Evolutionary conservation across 345 rosid genomes (phyloP).

Genomic region (Pistacia integerrima): DNA sequence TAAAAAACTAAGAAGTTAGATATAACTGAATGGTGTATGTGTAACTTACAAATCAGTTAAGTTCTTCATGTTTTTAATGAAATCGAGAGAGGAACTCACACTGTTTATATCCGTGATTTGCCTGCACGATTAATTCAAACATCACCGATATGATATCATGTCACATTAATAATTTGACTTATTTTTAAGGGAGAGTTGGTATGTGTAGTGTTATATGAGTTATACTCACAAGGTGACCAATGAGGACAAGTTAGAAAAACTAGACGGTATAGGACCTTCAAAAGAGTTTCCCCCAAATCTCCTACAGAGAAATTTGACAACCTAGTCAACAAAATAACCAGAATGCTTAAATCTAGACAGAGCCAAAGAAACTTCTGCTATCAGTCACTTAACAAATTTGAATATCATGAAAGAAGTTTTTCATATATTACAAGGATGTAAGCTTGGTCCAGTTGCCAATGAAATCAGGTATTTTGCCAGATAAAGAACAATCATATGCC

Average conservation of each 20-base stretch:
- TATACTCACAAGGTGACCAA: constrained; percentile 40
- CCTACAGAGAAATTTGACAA: constrained; percentile 36
- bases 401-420: not conserved
- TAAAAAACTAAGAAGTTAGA: no score
- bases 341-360: not conserved
- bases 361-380: not conserved
- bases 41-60: constrained; percentile 45
- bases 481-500: constrained; percentile 37
- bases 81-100: constrained; percentile 46
- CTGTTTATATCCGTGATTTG: constrained; percentile 37
- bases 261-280: constrained; percentile 47
- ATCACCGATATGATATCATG: not conserved
- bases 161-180: no score
- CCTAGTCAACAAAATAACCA: not conserved
- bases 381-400: not conserved
- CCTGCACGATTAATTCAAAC: constrained; percentile 24
- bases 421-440: constrained; percentile 20
- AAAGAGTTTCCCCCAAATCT: constrained; percentile 53
- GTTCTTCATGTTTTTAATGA: constrained; percentile 37
- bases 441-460: constrained; percentile 40
- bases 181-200: no score
- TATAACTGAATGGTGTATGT: not conserved
- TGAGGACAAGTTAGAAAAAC: constrained; percentile 33
- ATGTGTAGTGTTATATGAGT: not conserved
- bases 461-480: constrained; percentile 41